Evolutionary conservation across 805 yeast genomes (phyloP), one percentile per base, ranked within the genome.

Genomic region (Pichia occidentalis): DNA sequence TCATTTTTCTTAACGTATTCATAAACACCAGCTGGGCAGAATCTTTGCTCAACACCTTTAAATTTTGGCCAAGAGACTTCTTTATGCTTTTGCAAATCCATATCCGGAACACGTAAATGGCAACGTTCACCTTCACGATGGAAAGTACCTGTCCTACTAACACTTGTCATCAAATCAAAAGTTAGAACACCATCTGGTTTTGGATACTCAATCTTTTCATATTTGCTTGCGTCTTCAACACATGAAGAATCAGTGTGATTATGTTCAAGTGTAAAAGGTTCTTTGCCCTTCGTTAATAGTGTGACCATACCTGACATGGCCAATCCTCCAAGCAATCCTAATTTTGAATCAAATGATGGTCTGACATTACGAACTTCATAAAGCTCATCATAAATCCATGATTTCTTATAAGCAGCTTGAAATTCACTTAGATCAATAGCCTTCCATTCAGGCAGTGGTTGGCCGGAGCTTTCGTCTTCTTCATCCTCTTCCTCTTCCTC

Each of bases 11-110:
- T 79, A 17, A 71, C 60, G 53, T 85, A 92, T 63, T 92, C 98
- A 60, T 92, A 92, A 10, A 92, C 98, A 18, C 98, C 98, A 17
- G 98, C 98, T 4, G 98, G 98, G 55, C 98, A 92, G 67, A 92
- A 92, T 45, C 94, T 68, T 54, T 77, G 80, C 60, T 92, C 98
- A 16, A 92, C 70, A 16, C 98, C 98, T 58, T 84, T 68, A 65
- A 66, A 92, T 47, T 70, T 76, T 10, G 90, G 87, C 63, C 73
- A 92, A 19, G 86, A 65, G 11, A 59, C 63, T 28, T 71, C 69
- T 0, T 94, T 76, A 60, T 90, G 96, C 48, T 71, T 66, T 19
- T 71, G 65, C 49, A 73, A 54, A 51, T 80, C 78, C 57, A 80
- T 85, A 9, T 71, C 68, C 9, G 76, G 72, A n/a, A 75, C 52